These are phyloP conservation scores for Yueomyces sinensis DNA, from an alignment of 805 yeast genomes.

Conservation along the genomic window DNA sequence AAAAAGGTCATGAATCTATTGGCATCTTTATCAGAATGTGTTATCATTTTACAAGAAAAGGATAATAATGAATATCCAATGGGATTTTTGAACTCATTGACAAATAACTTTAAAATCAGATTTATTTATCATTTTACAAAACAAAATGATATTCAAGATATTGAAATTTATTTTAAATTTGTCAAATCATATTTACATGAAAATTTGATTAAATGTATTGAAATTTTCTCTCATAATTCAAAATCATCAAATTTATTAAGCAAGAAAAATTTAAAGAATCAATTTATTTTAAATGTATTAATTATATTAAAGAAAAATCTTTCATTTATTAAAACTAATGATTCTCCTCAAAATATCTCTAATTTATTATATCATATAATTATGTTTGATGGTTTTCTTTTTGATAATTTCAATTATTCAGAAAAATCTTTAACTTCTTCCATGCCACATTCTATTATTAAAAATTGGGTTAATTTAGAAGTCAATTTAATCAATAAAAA, in stretches of 20 bases:
- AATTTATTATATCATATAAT: slow-evolving; percentile 28
- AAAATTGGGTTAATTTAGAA: slow-evolving; percentile 38
- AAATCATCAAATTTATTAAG: slow-evolving; percentile 2
- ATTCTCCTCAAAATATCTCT: not conserved
- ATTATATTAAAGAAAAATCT: not conserved
- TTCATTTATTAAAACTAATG: too few species aligned
- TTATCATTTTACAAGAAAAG: not conserved
- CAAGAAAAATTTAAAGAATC: not conserved
- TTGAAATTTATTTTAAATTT: slow-evolving; percentile 38
- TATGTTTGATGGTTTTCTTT: slow-evolving; percentile 25
- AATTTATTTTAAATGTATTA: too few species aligned
- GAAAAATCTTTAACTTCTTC: slow-evolving; percentile 22
- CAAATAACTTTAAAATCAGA: slow-evolving; percentile 33
- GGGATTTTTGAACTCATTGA: slow-evolving; percentile 24
- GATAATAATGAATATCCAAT: not conserved
- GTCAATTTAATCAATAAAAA: slow-evolving; percentile 31
- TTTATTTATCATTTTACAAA: slow-evolving; percentile 44
- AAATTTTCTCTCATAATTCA: slow-evolving; percentile 28
- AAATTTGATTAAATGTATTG: slow-evolving; percentile 29
- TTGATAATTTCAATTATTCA: slow-evolving; percentile 30
- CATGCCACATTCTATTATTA: slow-evolving; percentile 4
- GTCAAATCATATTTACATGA: slow-evolving; percentile 32
- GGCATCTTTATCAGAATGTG: not conserved
- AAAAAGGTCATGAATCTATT: not conserved
- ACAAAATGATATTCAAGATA: slow-evolving; percentile 23